phyloP scores from a whole-genome alignment of 306 rosid genomes.

The Dryas alaskensis region DNA sequence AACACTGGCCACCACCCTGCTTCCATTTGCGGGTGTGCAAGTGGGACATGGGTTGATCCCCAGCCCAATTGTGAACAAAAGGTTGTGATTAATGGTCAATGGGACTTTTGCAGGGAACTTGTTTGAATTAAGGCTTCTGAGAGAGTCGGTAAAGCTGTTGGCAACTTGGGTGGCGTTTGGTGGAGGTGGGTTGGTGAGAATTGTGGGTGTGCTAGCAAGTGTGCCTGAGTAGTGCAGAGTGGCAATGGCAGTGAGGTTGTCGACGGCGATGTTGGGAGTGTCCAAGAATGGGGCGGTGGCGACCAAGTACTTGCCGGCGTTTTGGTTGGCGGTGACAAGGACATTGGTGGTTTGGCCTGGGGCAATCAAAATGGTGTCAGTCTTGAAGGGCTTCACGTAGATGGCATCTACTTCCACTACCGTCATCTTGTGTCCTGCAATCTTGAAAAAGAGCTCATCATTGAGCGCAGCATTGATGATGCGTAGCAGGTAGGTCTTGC shows the following conservation, averaged over 20 bases:
- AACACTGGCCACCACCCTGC: slow-evolving; percentile 61
- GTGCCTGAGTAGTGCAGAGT: slow-evolving; percentile 59
- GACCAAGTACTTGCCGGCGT: slow-evolving; percentile 61
- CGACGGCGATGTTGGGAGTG: slow-evolving; percentile 50
- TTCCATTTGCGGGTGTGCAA: slow-evolving; percentile 73
- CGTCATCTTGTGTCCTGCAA: slow-evolving; percentile 73
- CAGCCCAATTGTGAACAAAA: slow-evolving; percentile 60
- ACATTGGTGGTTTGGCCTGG: slow-evolving; percentile 94
- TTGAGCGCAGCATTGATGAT: slow-evolving; percentile 97
- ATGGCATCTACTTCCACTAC: slow-evolving; percentile 86
- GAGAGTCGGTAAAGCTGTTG: slow-evolving; percentile 43
- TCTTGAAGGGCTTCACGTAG: slow-evolving; percentile 68
- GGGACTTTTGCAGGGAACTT: slow-evolving; percentile 74
- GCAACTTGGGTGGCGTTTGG: slow-evolving; percentile 68
- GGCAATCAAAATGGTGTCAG: slow-evolving; percentile 66
- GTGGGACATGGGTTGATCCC: slow-evolving; percentile 68
- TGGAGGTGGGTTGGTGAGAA: slow-evolving; percentile 63
- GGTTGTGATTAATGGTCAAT: slow-evolving; percentile 49
- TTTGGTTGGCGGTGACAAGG: slow-evolving; percentile 52
- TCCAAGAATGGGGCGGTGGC: slow-evolving; percentile 81
- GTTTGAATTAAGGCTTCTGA: slow-evolving; percentile 65
- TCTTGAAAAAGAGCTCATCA: slow-evolving; percentile 90
- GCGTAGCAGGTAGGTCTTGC: slow-evolving; percentile 62
- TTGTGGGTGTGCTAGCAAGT: slow-evolving; percentile 40
- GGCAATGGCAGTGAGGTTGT: slow-evolving; percentile 66